Evolutionary conservation across 306 rosid species (phyloP), one percentile per base, ranked within the genome.

Genomic region (Echinosophora koreensis): DNA sequence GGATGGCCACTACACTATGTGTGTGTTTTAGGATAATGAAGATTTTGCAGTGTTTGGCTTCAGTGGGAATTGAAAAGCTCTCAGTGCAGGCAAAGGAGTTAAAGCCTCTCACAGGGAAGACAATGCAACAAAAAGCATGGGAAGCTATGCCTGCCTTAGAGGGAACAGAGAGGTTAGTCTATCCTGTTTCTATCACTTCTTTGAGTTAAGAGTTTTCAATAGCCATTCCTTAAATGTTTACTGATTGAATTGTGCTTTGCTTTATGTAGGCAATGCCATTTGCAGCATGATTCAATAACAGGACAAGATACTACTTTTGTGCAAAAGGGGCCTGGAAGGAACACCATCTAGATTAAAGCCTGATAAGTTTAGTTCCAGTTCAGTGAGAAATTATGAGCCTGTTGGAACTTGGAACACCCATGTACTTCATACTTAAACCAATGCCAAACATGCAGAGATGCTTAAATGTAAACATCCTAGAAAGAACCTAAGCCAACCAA

Each of bases 321-420:
- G 67, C 89, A 50, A 80, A 61, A n/a, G 41, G 58, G 75, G 63
- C 67, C 75, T 77, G 68, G 71, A 68, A 18, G 91, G 85, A 80
- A 80, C 74, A 73, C 85, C 87, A n/a, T 79, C 91, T 3, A 61
- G 82, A 62, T 66, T 10, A 11, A 84, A 86, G 88, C 71, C 86
- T 9, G 58, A 70, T 34, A 86, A 77, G 47, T 71, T 55, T 1
- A 82, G 77, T 77, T 76, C 92, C 56, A 83, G 77, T 32, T 54
- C 91, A 8, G 61, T 63, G 38, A 82, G 98, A 82, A 87, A 93
- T 55, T 91, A 89, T 51, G 98, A 93, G 81, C 88, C 89, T 1
- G 98, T 93, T 44, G 98, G 98, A 69, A n/a, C n/a, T n/a, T n/a
- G n/a, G n/a, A n/a, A 82, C 96, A 7, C 98, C 98, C n/a, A n/a